Evolutionary conservation across 192 early-diverging fungal genomes (phyloP).

Genomic region (Backusella mclennaniae): DNA sequence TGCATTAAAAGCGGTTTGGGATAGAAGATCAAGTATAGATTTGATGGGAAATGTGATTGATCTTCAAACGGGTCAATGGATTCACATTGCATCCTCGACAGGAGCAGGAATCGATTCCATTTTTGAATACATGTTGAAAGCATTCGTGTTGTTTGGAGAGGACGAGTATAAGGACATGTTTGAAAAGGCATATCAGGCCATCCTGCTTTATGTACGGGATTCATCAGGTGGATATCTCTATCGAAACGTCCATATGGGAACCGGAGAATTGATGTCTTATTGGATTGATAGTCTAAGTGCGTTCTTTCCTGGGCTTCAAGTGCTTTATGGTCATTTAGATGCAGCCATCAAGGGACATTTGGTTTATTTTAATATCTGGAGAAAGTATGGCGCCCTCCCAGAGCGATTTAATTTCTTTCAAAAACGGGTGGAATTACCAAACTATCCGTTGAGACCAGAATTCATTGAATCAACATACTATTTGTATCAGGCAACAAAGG

Average conservation of each 20-base stretch:
- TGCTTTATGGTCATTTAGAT: constrained; percentile 82
- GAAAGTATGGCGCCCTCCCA: constrained; percentile 78
- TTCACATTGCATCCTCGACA: constrained; percentile 65
- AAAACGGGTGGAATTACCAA: constrained; percentile 58
- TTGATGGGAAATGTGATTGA: constrained; percentile 86
- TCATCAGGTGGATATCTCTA: constrained; percentile 72
- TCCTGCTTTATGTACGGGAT: constrained; percentile 65
- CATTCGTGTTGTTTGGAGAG: constrained; percentile 86
- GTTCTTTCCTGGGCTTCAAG: constrained; percentile 92
- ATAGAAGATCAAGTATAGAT: constrained; percentile 64
- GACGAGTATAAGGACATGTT: constrained; percentile 73
- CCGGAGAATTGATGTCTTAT: constrained; percentile 58
- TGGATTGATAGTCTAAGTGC: constrained; percentile 94
- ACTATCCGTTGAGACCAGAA: constrained; percentile 91
- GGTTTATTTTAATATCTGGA: constrained; percentile 87
- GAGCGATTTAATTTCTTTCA: constrained; percentile 82
- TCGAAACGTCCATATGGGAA: constrained; percentile 82
- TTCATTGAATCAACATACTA: constrained; percentile 96
- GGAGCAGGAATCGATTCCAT: constrained; percentile 95
- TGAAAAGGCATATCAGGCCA: constrained; percentile 66
- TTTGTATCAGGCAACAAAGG: constrained; percentile 84
- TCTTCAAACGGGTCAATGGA: constrained; percentile 70
- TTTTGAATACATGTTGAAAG: constrained; percentile 91
- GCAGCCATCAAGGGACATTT: constrained; percentile 80
- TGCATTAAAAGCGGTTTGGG: constrained; percentile 79